A percentile compares a stretch with the other conserved stretches of the same genome.
These are phyloP conservation scores for Fermentozyma sake DNA, from an alignment of 1,139 yeast species.

Conservation along the genomic window DNA sequence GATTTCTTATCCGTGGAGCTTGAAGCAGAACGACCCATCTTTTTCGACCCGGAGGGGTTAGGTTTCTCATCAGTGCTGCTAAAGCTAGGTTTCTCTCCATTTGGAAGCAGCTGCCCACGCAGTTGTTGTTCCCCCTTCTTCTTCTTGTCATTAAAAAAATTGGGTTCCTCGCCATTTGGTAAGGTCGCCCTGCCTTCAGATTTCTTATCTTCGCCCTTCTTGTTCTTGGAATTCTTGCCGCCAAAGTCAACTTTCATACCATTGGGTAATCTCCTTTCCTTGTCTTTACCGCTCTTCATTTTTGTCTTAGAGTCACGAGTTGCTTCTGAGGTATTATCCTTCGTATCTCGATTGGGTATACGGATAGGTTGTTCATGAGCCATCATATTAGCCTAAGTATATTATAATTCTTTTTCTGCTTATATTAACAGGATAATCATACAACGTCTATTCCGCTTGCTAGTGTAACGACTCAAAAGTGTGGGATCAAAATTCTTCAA, in stretches of 20 bases:
- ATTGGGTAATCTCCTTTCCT: conserved; percentile 22
- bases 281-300: no score
- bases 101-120: conserved; percentile 20
- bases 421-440: no score
- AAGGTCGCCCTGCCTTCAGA: conserved; percentile 1
- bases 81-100: conserved; percentile 32
- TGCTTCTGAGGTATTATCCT: no score
- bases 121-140: conserved; percentile 7
- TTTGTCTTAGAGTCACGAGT: no score
- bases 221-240: conserved; percentile 10
- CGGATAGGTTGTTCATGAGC: conserved; percentile 35
- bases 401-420: no score
- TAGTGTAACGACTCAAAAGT: no score
- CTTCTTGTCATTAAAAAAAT: conserved; percentile 15
- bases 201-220: conserved; percentile 7
- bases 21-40: no score
- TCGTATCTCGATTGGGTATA: conserved; percentile 13
- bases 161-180: conserved; percentile 16
- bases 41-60: no score
- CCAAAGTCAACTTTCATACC: conserved; percentile 44
- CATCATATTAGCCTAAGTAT: no score
- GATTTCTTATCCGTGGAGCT: conserved; percentile 5
- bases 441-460: no score
- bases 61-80: conserved; percentile 15
- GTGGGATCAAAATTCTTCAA: no score